Conservation (phyloP, 495 filamentous ascomycete genomes). For the Cladorrhinum samala region DNA sequence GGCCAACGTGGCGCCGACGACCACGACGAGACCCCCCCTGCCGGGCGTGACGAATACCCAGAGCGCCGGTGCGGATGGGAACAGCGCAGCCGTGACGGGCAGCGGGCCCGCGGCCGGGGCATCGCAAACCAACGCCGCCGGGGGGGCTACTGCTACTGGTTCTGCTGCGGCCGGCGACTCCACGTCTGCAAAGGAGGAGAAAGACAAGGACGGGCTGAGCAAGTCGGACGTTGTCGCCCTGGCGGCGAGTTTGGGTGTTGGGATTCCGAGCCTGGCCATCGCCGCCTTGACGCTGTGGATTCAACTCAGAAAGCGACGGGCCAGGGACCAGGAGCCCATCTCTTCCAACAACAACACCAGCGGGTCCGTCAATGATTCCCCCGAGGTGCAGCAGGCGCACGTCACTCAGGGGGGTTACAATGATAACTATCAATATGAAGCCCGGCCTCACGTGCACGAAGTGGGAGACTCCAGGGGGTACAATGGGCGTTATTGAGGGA, state of each 20-base stretch:
- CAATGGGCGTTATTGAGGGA: neutral
- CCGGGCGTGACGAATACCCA: neutral
- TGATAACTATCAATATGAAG: neutral
- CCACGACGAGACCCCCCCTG: neutral
- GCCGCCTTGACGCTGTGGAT: constrained; percentile 8
- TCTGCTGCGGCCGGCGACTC: neutral
- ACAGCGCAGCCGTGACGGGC: neutral
- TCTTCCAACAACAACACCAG: neutral
- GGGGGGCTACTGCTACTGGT: neutral
- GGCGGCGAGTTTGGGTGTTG: constrained; percentile 13
- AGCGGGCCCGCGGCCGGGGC: neutral
- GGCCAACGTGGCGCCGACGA: constrained; percentile 6
- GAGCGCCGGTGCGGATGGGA: no score
- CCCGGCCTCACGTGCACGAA: neutral
- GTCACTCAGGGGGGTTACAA: neutral
- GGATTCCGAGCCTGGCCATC: constrained; percentile 8
- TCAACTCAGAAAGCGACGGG: constrained; percentile 8
- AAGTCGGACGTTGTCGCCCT: constrained; percentile 11
- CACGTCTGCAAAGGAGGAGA: neutral
- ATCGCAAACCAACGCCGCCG: neutral
- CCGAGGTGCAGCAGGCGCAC: neutral
- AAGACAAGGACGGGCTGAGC: constrained; percentile 8
- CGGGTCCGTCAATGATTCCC: neutral
- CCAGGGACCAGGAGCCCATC: neutral
- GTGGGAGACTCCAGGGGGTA: neutral